Evolutionary conservation across 805 yeast species (phyloP), one percentile per base, ranked within the genome.

Genomic region (Tetrapisispora arboricola): DNA sequence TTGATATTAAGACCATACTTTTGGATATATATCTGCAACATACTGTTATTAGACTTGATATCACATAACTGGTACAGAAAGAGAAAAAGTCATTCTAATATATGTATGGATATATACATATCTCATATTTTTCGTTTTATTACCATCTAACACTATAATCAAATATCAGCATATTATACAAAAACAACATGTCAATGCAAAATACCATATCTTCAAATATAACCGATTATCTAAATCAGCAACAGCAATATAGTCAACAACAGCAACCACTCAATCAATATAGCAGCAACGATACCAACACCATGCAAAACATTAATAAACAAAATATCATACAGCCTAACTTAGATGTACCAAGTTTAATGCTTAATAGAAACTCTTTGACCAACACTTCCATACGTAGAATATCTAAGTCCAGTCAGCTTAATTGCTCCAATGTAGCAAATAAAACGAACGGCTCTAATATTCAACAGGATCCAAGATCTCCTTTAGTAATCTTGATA

Each of bases 401-500:
- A 13, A 17, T 22, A 11, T 37, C 40, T 12, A 30, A 21, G 20
- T 16, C 24, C 9, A 30, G 30, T 19, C 25, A 6, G 10, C 9
- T 15, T 3, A 28, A 16, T 6, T 17, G 25, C n/a, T 19, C n/a
- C 4, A 37, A 17, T 15, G 13, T 9, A 8, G 13, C 15, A 10
- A 24, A 38, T 15, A 10, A 61, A 22, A 4, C 19, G 7, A 32
- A n/a, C 22, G 28, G 36, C 8, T 21, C 36, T 13, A 32, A 32
- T 21, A 15, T 32, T 42, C 51, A 53, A 36, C 50, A 52, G 31
- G 76, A 73, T 45, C 71, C 73, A 11, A 53, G 72, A 10, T 72
- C 73, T 38, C 80, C 80, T 1, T 55, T 73, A 21, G 54, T 60
- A 1, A 63, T 72, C 8, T 57, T 65, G 26, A 65, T 80, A 30